These are phyloP conservation scores for Clausena lansium DNA, from an alignment of 345 rosid genomes.

Conservation along the genomic window DNA sequence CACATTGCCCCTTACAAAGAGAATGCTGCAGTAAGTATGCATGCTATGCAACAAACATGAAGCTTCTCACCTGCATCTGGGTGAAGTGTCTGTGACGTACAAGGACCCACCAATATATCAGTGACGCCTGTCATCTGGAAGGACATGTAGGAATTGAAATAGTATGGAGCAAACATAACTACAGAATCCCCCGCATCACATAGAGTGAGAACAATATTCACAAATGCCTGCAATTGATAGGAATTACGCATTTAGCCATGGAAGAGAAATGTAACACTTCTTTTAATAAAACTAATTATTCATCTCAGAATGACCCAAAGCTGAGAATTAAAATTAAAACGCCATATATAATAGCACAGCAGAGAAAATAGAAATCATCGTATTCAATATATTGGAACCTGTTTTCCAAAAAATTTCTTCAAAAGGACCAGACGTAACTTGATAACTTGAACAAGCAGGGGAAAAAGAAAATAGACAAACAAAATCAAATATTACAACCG, in stretches of 20 bases:
- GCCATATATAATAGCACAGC: background rate
- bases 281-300: constrained; percentile 1
- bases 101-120: constrained; percentile 82
- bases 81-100: constrained; percentile 60
- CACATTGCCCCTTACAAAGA: background rate
- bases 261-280: background rate
- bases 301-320: background rate
- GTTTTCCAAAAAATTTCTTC: background rate
- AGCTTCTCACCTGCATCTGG: constrained; percentile 78
- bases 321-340: background rate
- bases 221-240: constrained; percentile 72
- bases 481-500: background rate
- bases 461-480: background rate
- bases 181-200: constrained; percentile 92
- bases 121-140: constrained; percentile 99
- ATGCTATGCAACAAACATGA: constrained; percentile 7
- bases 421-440: background rate
- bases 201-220: constrained; percentile 75
- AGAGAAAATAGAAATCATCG: background rate
- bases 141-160: constrained; percentile 95
- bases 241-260: background rate
- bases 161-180: constrained; percentile 95
- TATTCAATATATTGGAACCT: background rate
- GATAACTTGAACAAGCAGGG: background rate
- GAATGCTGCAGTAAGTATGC: background rate